These are phyloP conservation scores for Kwoniella sp. DNA, from an alignment of 768 basidiomycete genomes.

Conservation along the genomic window DNA sequence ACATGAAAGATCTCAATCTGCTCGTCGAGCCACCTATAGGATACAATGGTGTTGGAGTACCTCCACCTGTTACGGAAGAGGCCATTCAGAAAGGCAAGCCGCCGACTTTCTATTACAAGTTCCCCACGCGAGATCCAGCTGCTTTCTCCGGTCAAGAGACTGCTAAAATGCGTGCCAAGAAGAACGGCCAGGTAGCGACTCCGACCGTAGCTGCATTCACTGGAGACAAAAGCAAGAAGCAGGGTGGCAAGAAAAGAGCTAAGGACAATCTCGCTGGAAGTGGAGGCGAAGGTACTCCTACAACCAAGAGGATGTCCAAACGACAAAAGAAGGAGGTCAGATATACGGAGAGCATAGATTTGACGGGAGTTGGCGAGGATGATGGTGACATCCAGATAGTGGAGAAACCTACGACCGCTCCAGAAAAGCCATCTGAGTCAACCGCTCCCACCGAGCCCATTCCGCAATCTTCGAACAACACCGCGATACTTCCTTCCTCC, in stretches of 20 bases:
- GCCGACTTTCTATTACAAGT: slow-evolving; percentile 31
- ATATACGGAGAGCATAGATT: slow-evolving; percentile 1
- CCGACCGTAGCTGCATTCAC: slow-evolving; percentile 51
- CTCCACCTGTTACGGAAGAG: slow-evolving; percentile 28
- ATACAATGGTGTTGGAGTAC: slow-evolving; percentile 39
- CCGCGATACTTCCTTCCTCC: background rate
- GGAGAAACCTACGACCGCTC: background rate
- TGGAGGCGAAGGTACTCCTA: slow-evolving; percentile 6
- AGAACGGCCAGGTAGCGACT: slow-evolving; percentile 25
- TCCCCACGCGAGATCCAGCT: slow-evolving; percentile 20
- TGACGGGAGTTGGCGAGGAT: background rate
- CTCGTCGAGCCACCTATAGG: slow-evolving; percentile 39
- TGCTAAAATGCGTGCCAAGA: slow-evolving; percentile 5
- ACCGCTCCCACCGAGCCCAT: background rate
- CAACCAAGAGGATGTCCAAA: slow-evolving; percentile 14
- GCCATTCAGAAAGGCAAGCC: slow-evolving; percentile 32
- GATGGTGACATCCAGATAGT: background rate
- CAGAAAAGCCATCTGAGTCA: background rate
- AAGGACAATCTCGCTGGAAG: slow-evolving; percentile 29
- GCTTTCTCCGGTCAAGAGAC: background rate
- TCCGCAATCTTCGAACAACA: background rate
- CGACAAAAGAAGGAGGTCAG: slow-evolving; percentile 16
- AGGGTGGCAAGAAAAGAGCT: slow-evolving; percentile 9
- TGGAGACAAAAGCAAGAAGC: slow-evolving; percentile 30
- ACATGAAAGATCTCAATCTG: slow-evolving; percentile 28